A percentile compares a stretch with the other conserved stretches of the same genome.
Conservation (phyloP, 2,329 filamentous ascomycete species). For the Clarireedia homoeocarpa region DNA sequence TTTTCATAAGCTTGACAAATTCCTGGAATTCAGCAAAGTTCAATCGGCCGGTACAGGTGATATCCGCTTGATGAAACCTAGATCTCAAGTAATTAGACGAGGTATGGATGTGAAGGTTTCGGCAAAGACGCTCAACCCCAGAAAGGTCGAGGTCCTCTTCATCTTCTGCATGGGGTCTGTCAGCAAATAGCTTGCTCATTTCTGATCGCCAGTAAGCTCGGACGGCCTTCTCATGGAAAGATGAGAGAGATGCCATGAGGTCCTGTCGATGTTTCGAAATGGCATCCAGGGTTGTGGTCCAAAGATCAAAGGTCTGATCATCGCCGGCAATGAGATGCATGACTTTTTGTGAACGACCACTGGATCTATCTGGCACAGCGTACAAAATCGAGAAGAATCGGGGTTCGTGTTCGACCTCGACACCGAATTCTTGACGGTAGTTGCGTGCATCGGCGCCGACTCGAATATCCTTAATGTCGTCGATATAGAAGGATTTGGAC, state of each 20-base stretch:
- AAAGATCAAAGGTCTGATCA: conserved; percentile 62
- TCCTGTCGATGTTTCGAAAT: conserved; percentile 82
- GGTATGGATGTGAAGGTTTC: conserved; percentile 86
- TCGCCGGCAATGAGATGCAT: conserved; percentile 82
- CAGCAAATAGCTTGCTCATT: conserved; percentile 61
- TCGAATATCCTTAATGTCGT: conserved; percentile 89
- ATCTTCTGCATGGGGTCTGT: conserved; percentile 41
- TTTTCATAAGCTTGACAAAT: conserved; percentile 77
- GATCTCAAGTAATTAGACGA: conserved; percentile 64
- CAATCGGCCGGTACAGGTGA: conserved; percentile 55
- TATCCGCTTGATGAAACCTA: conserved; percentile 68
- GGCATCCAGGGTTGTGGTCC: conserved; percentile 76
- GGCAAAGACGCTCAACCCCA: conserved; percentile 77
- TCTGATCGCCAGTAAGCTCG: conserved; percentile 79
- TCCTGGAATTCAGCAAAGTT: conserved; percentile 75
- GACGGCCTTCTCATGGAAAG: conserved; percentile 76
- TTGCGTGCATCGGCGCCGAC: conserved; percentile 77
- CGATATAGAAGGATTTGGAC: conserved; percentile 83
- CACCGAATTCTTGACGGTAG: conserved; percentile 75
- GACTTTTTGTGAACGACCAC: conserved; percentile 62
- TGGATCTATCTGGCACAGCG: conserved; percentile 67
- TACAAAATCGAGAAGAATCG: conserved; percentile 91
- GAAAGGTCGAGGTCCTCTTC: conserved; percentile 68
- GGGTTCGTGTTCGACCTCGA: conserved; percentile 57
- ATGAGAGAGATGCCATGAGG: conserved; percentile 81